phyloP scores from a whole-genome alignment of 2,329 filamentous ascomycete species.

The Phialemonium atrogriseum region DNA sequence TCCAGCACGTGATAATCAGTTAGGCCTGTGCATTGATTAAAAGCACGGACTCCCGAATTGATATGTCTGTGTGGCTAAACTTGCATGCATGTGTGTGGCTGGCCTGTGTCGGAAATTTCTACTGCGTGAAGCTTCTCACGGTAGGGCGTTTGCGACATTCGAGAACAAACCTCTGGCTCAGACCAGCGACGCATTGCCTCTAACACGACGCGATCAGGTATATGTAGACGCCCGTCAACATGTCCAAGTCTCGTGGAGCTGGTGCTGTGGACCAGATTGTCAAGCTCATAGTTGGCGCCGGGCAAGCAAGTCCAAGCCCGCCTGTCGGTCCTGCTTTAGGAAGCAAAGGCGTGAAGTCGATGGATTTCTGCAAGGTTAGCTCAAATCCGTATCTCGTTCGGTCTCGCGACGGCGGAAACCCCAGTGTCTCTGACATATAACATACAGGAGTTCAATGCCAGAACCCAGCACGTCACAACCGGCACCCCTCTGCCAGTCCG shows the following conservation, averaged over 20 bases:
- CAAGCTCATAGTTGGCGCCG: conserved; percentile 95
- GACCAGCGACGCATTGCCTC: too few species aligned
- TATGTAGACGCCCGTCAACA: too few species aligned
- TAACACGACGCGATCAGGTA: too few species aligned
- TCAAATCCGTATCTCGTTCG: conserved; percentile 2
- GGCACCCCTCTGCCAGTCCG: conserved; percentile 86
- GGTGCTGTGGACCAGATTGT: conserved; percentile 63
- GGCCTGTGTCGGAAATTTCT: too few species aligned
- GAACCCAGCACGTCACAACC: conserved; percentile 72
- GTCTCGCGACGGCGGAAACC: not conserved
- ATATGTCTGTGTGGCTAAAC: too few species aligned
- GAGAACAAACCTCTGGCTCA: too few species aligned
- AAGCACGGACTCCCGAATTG: too few species aligned
- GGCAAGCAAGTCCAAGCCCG: conserved; percentile 88
- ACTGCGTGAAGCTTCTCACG: too few species aligned
- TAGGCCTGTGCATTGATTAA: too few species aligned
- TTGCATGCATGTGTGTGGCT: too few species aligned
- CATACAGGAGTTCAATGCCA: conserved; percentile 92
- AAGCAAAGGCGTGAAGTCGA: conserved; percentile 96
- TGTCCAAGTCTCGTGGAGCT: conserved; percentile 43
- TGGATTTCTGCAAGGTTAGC: conserved; percentile 98
- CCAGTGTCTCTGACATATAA: conserved; percentile 2
- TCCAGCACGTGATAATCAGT: too few species aligned
- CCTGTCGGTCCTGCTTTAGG: conserved; percentile 94
- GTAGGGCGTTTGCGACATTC: too few species aligned